These are phyloP conservation scores for Mortierella antarctica DNA, from an alignment of 192 early-diverging fungal genomes.

Conservation along the genomic window DNA sequence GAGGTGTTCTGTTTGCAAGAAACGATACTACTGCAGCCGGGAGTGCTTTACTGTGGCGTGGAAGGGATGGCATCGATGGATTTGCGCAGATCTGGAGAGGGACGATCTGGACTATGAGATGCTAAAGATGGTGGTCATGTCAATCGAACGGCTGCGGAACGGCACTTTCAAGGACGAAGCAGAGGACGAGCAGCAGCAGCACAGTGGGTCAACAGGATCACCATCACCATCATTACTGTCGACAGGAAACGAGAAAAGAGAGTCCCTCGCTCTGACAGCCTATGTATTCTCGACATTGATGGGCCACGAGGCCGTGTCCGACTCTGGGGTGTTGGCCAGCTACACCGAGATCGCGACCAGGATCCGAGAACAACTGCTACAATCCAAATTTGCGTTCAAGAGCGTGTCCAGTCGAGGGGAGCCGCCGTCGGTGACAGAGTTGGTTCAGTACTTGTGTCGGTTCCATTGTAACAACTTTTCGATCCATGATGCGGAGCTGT, in stretches of 20 bases:
- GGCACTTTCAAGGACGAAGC: slow-evolving; percentile 13
- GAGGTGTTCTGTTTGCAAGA: slow-evolving; percentile 51
- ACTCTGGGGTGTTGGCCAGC: slow-evolving; percentile 21
- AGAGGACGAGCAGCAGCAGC: neutral
- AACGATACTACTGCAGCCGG: slow-evolving; percentile 38
- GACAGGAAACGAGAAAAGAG: neutral
- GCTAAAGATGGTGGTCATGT: slow-evolving; percentile 58
- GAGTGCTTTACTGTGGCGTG: slow-evolving; percentile 43
- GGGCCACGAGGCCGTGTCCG: slow-evolving; percentile 50
- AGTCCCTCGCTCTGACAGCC: slow-evolving; percentile 27
- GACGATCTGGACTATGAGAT: slow-evolving; percentile 57
- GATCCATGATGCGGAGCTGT: slow-evolving; percentile 68
- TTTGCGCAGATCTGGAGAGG: slow-evolving; percentile 34
- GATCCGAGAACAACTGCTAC: slow-evolving; percentile 40
- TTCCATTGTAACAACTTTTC: slow-evolving; percentile 77
- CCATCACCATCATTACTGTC: neutral
- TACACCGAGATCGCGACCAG: slow-evolving; percentile 41
- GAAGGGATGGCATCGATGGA: slow-evolving; percentile 52
- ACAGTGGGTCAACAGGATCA: neutral
- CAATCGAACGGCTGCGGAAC: slow-evolving; percentile 51
- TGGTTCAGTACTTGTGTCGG: slow-evolving; percentile 63
- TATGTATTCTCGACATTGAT: slow-evolving; percentile 59
- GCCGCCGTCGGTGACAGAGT: slow-evolving; percentile 35
- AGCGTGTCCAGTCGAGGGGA: slow-evolving; percentile 13
- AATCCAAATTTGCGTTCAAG: slow-evolving; percentile 40